Base-by-base conservation (phyloP, 208 protist genomes). In the Leishmania gerbilli region DNA sequence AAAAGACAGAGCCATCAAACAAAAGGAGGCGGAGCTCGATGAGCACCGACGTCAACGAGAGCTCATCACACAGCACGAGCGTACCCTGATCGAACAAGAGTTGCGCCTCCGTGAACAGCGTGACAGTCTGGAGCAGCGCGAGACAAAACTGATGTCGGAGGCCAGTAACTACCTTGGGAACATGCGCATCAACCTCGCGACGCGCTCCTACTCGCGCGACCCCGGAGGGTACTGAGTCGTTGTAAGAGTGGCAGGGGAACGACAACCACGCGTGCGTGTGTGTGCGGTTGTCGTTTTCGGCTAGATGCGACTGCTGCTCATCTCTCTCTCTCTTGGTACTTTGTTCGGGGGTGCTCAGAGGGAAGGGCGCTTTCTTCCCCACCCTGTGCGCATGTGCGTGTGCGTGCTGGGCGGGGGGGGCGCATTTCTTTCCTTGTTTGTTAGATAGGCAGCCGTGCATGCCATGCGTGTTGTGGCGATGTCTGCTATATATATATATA, bases 71-170 rank as follows among this genome's bases (percentile, higher is more conserved):
- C 92, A 97, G 84, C 92, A 97, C 72, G 95, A 98, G 76, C 91
- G 93, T 2, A 88, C 93, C 2, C 88, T 98, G 13, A 95, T 98
- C 77, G 95, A 98, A 74, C 93, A 97, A 80, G 95, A 98, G 77
- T 83, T 98, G 76, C 94, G 95, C 1, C 83, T 98, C 60, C 86
- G 94, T 15, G 93, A 97, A 84, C 93, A 97, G 87, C 84, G 95
- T 15, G 93, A 98, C 78, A 97, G 88, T 79, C 79, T 98, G 47
- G 93, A 97, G 85, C 87, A 96, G 86, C 91, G 92, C 17, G 95
- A 98, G 84, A 95, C 89, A 58, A 97, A 93, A 88, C 86, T 98
- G 21, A 91, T 93, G 89, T 94, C 91, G 19, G 94, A 98, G 80
- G 94, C 94, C 51, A 92, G 76, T 72, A 95, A 68, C 83, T 98